phyloP scores from a whole-genome alignment of 371 early-diverging fungal species.

The Nematocida minor region DNA sequence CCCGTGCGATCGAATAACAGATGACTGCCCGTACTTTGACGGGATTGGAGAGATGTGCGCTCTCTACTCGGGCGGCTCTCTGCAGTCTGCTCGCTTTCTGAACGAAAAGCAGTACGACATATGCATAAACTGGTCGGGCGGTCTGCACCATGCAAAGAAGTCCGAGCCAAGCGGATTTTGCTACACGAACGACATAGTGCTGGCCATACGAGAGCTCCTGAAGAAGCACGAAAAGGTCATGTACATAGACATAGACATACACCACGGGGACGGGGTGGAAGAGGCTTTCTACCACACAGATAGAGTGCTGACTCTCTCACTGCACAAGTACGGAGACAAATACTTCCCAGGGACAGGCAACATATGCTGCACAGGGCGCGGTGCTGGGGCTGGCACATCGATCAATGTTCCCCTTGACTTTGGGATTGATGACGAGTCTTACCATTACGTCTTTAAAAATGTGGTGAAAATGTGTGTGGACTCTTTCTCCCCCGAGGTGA shows the following conservation, averaged over 20 bases:
- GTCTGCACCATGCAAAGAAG: conserved; percentile 94
- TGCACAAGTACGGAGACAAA: conserved; percentile 84
- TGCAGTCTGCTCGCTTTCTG: conserved; percentile 74
- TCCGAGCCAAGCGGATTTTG: conserved; percentile 92
- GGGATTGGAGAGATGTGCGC: conserved; percentile 66
- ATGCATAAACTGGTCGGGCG: conserved; percentile 95
- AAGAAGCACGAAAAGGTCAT: conserved; percentile 83
- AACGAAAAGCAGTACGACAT: conserved; percentile 82
- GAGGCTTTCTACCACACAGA: conserved; percentile 98
- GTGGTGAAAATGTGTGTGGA: conserved; percentile 74
- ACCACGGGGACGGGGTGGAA: conserved; percentile 96
- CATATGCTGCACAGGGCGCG: conserved; percentile 70
- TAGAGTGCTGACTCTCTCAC: conserved; percentile 92
- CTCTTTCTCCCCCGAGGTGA: conserved; percentile 81
- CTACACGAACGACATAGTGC: conserved; percentile 96
- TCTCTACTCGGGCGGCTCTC: conserved; percentile 56
- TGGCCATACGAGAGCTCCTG: conserved; percentile 86
- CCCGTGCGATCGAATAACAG: conserved; percentile 51
- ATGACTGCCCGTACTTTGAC: conserved; percentile 72
- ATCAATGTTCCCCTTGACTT: conserved; percentile 92
- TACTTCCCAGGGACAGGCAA: conserved; percentile 94
- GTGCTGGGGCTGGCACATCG: conserved; percentile 78
- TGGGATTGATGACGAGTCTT: conserved; percentile 88
- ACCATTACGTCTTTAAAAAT: conserved; percentile 77
- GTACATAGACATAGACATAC: conserved; percentile 97